Evolutionary conservation across 1,284 basidiomycete genomes (phyloP).

Genomic region (Ceratobasidium theobromae): DNA sequence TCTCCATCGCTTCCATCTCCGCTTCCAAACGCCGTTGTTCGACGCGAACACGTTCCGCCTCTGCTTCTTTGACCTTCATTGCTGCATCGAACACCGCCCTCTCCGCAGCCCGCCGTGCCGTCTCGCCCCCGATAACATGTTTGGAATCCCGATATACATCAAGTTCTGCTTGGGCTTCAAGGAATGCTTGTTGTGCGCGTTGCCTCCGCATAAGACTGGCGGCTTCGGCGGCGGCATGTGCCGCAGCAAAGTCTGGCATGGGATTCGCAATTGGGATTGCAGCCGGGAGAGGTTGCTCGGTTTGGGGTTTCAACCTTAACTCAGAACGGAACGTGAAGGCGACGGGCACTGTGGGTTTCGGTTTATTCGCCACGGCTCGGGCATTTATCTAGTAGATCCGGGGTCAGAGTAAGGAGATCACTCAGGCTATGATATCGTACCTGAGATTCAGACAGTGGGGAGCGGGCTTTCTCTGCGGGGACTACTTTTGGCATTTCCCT

Average conservation of each 20-base stretch:
- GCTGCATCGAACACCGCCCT: conserved; percentile 29
- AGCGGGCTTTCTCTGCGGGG: not conserved
- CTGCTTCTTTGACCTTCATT: conserved; percentile 25
- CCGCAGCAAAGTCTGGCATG: conserved; percentile 28
- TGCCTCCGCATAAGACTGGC: conserved; percentile 19
- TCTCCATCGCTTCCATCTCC: conserved; percentile 21
- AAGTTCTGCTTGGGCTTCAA: conserved; percentile 24
- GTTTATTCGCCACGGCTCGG: not conserved
- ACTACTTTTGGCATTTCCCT: not conserved
- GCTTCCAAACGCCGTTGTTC: conserved; percentile 2
- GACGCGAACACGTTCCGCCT: conserved; percentile 13
- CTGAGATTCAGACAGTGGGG: conserved; percentile 19
- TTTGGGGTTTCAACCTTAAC: conserved; percentile 13
- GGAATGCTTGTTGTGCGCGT: conserved; percentile 19
- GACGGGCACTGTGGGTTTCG: conserved; percentile 23
- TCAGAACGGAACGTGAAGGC: conserved; percentile 29
- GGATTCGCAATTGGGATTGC: conserved; percentile 18
- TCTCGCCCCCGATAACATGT: conserved; percentile 18
- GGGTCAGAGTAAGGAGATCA: not conserved
- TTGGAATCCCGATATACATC: conserved; percentile 10
- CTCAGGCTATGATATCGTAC: not conserved
- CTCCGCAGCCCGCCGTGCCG: conserved; percentile 25
- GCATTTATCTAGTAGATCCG: conserved; percentile 1
- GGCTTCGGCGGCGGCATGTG: conserved; percentile 25
- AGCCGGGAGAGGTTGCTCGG: conserved; percentile 5